Evolutionary conservation across 1,139 yeast genomes (phyloP).

Genomic region (Yamadazyma triangularis): DNA sequence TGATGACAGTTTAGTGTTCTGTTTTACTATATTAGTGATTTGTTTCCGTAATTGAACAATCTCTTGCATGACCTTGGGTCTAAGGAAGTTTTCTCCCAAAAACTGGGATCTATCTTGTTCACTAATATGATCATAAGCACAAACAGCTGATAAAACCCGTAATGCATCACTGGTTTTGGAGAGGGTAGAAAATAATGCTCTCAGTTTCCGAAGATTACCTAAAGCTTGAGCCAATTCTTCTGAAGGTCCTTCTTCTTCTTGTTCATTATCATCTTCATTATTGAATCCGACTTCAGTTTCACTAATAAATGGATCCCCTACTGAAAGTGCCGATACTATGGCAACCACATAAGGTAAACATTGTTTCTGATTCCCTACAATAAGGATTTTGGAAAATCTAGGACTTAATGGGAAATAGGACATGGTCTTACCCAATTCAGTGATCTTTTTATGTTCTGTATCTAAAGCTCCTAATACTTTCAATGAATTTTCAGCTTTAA

Average conservation of each 20-base stretch:
- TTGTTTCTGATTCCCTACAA: constrained; percentile 80
- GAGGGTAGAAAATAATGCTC: constrained; percentile 57
- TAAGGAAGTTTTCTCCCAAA: constrained; percentile 55
- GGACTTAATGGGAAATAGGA: constrained; percentile 91
- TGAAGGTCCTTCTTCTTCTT: constrained; percentile 20
- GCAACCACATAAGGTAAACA: constrained; percentile 88
- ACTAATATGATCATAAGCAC: constrained; percentile 82
- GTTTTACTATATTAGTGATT: constrained; percentile 66
- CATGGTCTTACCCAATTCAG: constrained; percentile 82
- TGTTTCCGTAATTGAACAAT: constrained; percentile 77
- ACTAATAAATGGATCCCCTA: constrained; percentile 83
- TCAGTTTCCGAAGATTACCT: constrained; percentile 52
- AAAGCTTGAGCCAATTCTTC: constrained; percentile 35
- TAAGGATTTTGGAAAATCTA: constrained; percentile 82
- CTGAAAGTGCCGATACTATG: constrained; percentile 87
- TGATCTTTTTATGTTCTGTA: constrained; percentile 43
- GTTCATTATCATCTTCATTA: constrained; percentile 25
- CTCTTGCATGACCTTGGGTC: constrained; percentile 78
- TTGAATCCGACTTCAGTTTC: constrained; percentile 49
- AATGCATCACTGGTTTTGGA: constrained; percentile 76
- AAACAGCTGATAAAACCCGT: constrained; percentile 72
- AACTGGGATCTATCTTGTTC: constrained; percentile 41
- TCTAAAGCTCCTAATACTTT: constrained; percentile 78
- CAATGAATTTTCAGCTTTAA: constrained; percentile 64
- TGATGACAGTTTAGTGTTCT: constrained; percentile 54